Evolutionary conservation across 495 filamentous ascomycete species (phyloP), one percentile per base, ranked within the genome.

Genomic region (Neurospora cerealis): DNA sequence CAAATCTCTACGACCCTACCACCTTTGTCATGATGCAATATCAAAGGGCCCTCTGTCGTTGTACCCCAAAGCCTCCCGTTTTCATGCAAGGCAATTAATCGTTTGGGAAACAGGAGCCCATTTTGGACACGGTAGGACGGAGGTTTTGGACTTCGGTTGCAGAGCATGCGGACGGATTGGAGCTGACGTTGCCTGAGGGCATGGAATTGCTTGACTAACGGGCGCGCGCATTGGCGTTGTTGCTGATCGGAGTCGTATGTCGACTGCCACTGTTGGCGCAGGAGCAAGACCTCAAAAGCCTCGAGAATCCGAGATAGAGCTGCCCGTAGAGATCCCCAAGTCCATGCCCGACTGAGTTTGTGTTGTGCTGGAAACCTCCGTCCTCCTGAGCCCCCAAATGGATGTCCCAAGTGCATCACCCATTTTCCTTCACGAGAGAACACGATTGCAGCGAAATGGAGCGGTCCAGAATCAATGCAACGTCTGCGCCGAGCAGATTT

Each of bases 401-500:
- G 28, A 34, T 34, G 24, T 34, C 28, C 54, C 54, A 62, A 34
- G 54, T 62, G 13, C 6, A 70, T 72, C 76, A 77, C 70, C 76
- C 70, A 62, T 72, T 15, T 69, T 70, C 34, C 54, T 62, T 62
- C 54, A 62, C 54, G 0, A 62, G 54, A 62, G 54, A 62, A 62
- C 54, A 62, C 54, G 54, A 62, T 34, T 62, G 54, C 54, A 62
- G 54, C 54, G 54, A 62, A 62, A 62, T 62, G 54, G 54, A 62
- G 54, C 21, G 54, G 54, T 34, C 54, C 71, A 74, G 74, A 79
- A 76, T 71, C 46, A 71, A 76, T 77, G 76, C 74, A 77, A 73
- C 74, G 74, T 70, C 74, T 72, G 76, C 78, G 76, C 76, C 74
- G 71, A 78, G 78, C 78, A 77, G 74, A 78, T 74, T 80, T 78